These are phyloP conservation scores for Melaleuca quinquenervia DNA, from an alignment of 345 rosid species.

Conservation along the genomic window DNA sequence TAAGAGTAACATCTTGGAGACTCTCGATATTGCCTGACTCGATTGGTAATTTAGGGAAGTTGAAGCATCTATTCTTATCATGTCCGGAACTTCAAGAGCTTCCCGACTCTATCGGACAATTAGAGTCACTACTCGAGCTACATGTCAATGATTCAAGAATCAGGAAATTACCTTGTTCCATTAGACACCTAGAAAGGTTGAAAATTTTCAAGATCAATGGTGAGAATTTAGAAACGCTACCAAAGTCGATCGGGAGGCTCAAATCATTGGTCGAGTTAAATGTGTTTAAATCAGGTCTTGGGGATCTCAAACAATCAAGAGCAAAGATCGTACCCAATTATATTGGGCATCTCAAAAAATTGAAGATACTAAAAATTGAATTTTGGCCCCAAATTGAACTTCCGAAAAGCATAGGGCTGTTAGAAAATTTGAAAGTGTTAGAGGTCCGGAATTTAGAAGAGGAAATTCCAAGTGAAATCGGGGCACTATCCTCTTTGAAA, in stretches of 20 bases:
- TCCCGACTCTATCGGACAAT: not conserved
- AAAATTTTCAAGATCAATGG: not conserved
- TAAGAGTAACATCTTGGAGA: too few relatives aligned
- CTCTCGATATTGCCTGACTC: not conserved
- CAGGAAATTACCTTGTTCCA: not conserved
- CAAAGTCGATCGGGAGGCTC: not conserved
- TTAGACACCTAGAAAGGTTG: not conserved
- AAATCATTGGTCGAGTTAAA: too few relatives aligned
- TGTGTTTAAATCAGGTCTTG: too few relatives aligned
- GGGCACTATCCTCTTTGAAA: too few relatives aligned
- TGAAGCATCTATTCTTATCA: not conserved
- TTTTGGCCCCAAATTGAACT: not conserved
- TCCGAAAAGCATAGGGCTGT: not conserved
- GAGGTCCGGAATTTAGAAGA: rapidly evolving
- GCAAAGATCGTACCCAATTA: not conserved
- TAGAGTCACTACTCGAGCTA: not conserved
- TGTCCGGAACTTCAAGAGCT: not conserved
- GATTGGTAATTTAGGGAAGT: not conserved
- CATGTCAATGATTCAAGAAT: not conserved
- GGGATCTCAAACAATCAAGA: rapidly evolving
- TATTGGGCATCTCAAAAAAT: not conserved
- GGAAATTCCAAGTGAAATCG: not conserved
- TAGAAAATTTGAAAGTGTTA: not conserved
- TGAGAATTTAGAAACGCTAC: not conserved
- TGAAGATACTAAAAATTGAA: not conserved